Conservation (phyloP, 352 stramenopile species). For the Globisporangium splendens region DNA sequence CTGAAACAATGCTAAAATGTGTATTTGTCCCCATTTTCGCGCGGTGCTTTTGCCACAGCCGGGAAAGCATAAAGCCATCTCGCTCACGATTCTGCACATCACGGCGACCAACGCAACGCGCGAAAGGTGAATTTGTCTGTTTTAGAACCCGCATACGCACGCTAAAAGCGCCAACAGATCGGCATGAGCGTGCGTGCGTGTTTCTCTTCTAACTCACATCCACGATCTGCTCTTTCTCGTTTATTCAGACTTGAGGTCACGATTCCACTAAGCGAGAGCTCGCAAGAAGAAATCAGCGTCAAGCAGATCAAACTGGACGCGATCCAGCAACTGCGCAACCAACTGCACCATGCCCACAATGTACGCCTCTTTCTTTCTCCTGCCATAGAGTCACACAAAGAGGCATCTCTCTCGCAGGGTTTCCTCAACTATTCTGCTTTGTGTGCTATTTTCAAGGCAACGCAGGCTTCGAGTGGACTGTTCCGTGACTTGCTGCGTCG, state of each 20-base stretch:
- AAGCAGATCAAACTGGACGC: conserved; percentile 61
- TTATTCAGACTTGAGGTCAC: conserved; percentile 28
- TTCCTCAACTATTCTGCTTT: not conserved
- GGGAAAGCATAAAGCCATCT: conserved; percentile 9
- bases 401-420: not conserved
- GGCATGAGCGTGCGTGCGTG: not conserved
- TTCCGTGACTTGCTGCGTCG: conserved; percentile 26
- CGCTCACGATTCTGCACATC: conserved; percentile 34
- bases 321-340: conserved; percentile 42
- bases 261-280: conserved; percentile 34
- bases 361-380: conserved; percentile 1
- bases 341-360: conserved; percentile 17
- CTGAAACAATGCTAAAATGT: not conserved
- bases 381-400: not conserved
- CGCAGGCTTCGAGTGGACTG: conserved; percentile 10
- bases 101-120: conserved; percentile 23
- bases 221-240: not conserved
- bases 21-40: not conserved
- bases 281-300: conserved; percentile 29
- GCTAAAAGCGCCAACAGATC: no score
- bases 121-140: conserved; percentile 21
- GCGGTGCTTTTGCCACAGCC: conserved; percentile 1
- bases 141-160: not conserved
- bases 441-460: not conserved
- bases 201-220: not conserved